Base-by-base conservation (phyloP, 768 basidiomycete genomes). In the Termitomyces sp. region DNA sequence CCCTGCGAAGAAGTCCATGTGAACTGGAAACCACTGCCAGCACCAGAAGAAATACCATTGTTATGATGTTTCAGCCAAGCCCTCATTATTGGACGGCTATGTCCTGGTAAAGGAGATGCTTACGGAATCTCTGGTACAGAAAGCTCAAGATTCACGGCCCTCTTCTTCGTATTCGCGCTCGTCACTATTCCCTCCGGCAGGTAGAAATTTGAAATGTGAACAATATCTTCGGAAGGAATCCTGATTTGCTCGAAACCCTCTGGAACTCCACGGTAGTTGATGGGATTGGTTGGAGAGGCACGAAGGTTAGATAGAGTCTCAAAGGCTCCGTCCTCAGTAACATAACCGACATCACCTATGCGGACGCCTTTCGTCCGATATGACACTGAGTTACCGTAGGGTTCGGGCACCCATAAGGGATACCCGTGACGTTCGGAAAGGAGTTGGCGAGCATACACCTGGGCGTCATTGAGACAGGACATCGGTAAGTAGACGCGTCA, bases 381-480 rank as follows among this genome's bases (percentile, higher is more conserved):
- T 12, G 53, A 45, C 4, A 55, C 53, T n/a, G 66, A 64, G 33
- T 58, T 64, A 22, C 55, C 61, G 24, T 65, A 66, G 18, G 67
- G 68, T 47, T 73, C 69, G 34, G 73, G 73, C 7, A 65, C 63
- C 69, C 69, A 72, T 37, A 72, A 46, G 3, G 69, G 73, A 55
- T 72, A 70, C 2, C 72, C 72, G 6, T 68, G 65, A 36, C 66
- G 64, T 42, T 65, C 61, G 28, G 51, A 28, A 22, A 65, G 57
- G 16, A 62, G 59, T 28, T 59, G 56, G 13, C 37, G 55, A 13
- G 61, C 61, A 45, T 64, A 62, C 9, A 57, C 45, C 54, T 62
- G 59, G 2, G 59, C 59, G 26, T 62, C 61, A 34, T 29, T 55
- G 37, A 56, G 55, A 28, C 28, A 41, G 22, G 58, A 53, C 61